Base-by-base conservation (phyloP, 2,329 filamentous ascomycete genomes). In the Sporothrix globosa region DNA sequence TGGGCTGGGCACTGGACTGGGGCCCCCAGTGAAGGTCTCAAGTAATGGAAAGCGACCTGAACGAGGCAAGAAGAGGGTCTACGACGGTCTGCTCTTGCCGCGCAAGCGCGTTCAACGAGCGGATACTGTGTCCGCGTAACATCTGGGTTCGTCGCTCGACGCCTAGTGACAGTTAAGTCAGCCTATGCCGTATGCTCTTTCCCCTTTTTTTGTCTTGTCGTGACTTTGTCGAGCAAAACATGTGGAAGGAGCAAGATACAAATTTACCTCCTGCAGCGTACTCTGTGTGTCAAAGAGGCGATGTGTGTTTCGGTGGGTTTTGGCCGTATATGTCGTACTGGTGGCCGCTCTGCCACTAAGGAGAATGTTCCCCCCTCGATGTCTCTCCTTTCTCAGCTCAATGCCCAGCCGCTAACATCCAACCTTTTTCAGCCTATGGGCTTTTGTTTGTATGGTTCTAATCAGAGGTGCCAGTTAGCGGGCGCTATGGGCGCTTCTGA, bases 321-420 rank as follows among this genome's bases (percentile, higher is more conserved):
- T 30, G 27, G 27, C 27, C 27, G 27, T 30, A 30, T 30, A 30
- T 30, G 27, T 24, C 14, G 14, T 39, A 24, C 21, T 60, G 53
- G 27, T 39, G 54, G 56, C 17, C 24, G 30, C 53, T 7, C 17
- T 30, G 13, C 41, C 10, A 44, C 13, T 44, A 44, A 11, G 41
- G 6, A 44, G 27, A n/a, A 19, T 46, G 17, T 4, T 17, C 56
- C 19, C 9, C 10, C 24, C 13, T 63, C 44, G 46, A 65, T 24
- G 60, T n/a, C 17, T 17, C 44, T 13, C 14, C 41, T 44, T 34
- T n/a, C 39, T 30, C 46, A 63, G 39, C 58, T 27, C 44, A 50
- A 65, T 65, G 61, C 61, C 61, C 61, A 65, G 61, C 44, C 61
- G 61, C 61, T 65, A 65, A 30, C 46, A 27, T 65, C 61, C 61